Percentiles rank a stretch among this genome's conserved stretches.
Evolutionary conservation across 257 asterid genomes (phyloP).

Genomic region (Nemophila menziesii): DNA sequence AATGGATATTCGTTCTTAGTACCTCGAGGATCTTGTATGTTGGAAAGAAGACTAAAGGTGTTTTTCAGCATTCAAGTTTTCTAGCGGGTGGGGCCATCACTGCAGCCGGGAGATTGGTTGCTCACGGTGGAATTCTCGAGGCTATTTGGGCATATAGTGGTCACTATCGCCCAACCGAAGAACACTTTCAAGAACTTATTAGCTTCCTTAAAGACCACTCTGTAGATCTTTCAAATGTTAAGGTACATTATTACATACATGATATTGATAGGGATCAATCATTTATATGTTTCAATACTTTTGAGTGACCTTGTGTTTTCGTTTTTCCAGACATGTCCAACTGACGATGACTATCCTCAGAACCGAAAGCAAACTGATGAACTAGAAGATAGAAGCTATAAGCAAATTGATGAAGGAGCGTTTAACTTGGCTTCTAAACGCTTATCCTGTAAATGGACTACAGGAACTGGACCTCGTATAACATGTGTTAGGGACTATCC

Average conservation of each 20-base stretch:
- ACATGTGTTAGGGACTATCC: slow-evolving; percentile 92
- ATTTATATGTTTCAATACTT: neutral
- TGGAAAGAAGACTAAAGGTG: slow-evolving; percentile 72
- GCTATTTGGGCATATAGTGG: slow-evolving; percentile 97
- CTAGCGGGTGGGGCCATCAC: slow-evolving; percentile 88
- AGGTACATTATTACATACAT: slow-evolving; percentile 29
- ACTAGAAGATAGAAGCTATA: too few relatives aligned
- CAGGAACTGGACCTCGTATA: slow-evolving; percentile 79
- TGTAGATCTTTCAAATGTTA: slow-evolving; percentile 71
- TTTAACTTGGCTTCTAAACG: slow-evolving; percentile 48
- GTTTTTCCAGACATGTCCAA: slow-evolving; percentile 54
- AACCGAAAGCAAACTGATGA: slow-evolving; percentile 16
- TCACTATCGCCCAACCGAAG: slow-evolving; percentile 91
- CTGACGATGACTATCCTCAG: slow-evolving; percentile 55
- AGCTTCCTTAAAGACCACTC: slow-evolving; percentile 69
- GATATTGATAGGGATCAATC: neutral
- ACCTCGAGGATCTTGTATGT: slow-evolving; percentile 63
- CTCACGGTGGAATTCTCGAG: slow-evolving; percentile 71
- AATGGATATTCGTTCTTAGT: slow-evolving; percentile 92
- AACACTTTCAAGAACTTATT: slow-evolving; percentile 68
- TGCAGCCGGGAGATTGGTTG: slow-evolving; percentile 87
- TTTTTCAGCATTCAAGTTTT: slow-evolving; percentile 90
- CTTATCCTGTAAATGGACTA: slow-evolving; percentile 79
- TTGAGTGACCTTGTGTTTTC: slow-evolving; percentile 11
- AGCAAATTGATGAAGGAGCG: slow-evolving; percentile 8